Evolutionary conservation across 495 filamentous ascomycete genomes (phyloP).

Genomic region (Penicillium atrosanguineum): DNA sequence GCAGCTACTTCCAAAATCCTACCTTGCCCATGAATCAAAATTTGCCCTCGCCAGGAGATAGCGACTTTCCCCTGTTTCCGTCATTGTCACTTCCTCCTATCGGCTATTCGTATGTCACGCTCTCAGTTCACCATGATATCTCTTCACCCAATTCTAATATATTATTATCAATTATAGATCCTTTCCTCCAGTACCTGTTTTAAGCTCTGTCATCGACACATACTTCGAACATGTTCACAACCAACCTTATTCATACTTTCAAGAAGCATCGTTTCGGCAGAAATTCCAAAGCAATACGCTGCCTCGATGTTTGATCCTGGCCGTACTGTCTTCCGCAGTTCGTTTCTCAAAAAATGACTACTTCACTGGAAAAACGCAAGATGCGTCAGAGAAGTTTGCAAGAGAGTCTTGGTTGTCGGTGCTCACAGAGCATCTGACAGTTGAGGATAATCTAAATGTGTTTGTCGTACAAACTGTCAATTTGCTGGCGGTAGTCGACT

Average conservation of each 20-base stretch:
- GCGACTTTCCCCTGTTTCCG: background rate
- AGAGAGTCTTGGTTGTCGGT: constrained; percentile 30
- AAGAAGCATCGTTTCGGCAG: constrained; percentile 24
- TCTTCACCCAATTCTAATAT: no score
- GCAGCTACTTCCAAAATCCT: background rate
- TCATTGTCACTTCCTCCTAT: background rate
- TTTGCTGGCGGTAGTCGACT: constrained; percentile 25
- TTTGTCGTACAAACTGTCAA: constrained; percentile 29
- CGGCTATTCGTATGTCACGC: constrained; percentile 7
- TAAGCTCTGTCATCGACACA: constrained; percentile 22
- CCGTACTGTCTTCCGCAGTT: constrained; percentile 25
- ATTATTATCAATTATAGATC: background rate
- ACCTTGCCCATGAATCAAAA: background rate
- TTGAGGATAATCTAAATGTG: constrained; percentile 22
- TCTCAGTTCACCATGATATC: background rate
- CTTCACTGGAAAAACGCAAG: constrained; percentile 13
- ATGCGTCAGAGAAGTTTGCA: constrained; percentile 22
- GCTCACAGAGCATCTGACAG: constrained; percentile 24
- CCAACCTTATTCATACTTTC: constrained; percentile 32
- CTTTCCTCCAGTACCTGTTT: constrained; percentile 18
- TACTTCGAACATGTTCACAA: constrained; percentile 31
- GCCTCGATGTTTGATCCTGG: constrained; percentile 22
- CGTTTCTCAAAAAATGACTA: constrained; percentile 25
- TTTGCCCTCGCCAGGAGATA: background rate
- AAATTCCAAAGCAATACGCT: constrained; percentile 12